Evolutionary conservation across 2,329 filamentous ascomycete species (phyloP).

Genomic region (Phyllosticta citribraziliensis): DNA sequence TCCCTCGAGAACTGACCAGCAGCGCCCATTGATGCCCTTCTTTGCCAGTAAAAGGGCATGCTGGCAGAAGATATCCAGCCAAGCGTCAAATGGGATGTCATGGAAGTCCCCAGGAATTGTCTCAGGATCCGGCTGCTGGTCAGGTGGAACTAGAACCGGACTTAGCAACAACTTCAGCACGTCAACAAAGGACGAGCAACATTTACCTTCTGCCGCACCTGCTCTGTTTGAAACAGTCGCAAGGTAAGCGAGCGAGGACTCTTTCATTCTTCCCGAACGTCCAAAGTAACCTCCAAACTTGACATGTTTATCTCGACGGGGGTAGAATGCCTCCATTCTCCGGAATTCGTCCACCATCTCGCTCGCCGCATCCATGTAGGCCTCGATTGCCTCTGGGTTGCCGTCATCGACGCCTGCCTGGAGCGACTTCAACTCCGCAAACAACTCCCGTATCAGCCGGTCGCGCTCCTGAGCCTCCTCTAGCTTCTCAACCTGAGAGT

Average conservation of each 20-base stretch:
- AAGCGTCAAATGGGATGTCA: constrained; percentile 70
- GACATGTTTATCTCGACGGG: constrained; percentile 38
- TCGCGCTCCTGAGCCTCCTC: constrained; percentile 22
- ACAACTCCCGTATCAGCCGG: constrained; percentile 29
- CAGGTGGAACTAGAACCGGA: not conserved
- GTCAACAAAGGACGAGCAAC: not conserved
- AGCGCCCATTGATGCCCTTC: constrained; percentile 55
- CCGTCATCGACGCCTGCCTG: constrained; percentile 36
- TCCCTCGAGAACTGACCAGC: constrained; percentile 71
- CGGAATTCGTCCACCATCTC: constrained; percentile 51
- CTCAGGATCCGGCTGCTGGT: constrained; percentile 7
- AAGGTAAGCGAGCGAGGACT: constrained; percentile 4
- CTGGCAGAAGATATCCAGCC: constrained; percentile 84
- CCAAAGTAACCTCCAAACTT: constrained; percentile 26
- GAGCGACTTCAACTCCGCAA: constrained; percentile 37
- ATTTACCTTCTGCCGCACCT: constrained; percentile 33
- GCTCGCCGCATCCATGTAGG: constrained; percentile 51
- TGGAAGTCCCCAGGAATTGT: constrained; percentile 51
- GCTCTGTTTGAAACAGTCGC: constrained; percentile 11
- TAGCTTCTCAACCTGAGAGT: constrained; percentile 3
- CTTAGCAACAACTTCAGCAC: not conserved
- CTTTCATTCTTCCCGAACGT: constrained; percentile 15
- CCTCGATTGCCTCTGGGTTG: constrained; percentile 39
- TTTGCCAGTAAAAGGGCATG: constrained; percentile 71
- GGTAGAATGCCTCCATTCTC: constrained; percentile 50